phyloP scores from a whole-genome alignment of 495 filamentous ascomycete species.

The Podospora pseudocomata region DNA sequence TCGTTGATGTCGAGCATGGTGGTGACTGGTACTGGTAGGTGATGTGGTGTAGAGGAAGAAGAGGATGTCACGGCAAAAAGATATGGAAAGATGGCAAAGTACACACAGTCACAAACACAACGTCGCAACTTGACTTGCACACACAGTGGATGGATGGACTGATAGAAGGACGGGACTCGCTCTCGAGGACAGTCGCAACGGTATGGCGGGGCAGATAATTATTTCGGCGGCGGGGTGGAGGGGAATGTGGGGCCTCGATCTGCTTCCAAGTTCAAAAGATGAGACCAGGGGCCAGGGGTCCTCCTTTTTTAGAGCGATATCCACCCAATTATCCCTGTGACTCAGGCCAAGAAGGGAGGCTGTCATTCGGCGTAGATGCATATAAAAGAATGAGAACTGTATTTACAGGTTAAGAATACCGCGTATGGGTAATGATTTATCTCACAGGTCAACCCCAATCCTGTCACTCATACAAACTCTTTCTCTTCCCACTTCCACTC shows the following conservation, averaged over 20 bases:
- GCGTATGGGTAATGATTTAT: too few relatives aligned
- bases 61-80: neutral
- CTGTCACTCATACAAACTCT: too few relatives aligned
- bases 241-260: constrained; percentile 26
- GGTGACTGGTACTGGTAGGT: constrained; percentile 1
- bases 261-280: constrained; percentile 18
- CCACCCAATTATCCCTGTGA: neutral
- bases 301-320: constrained; percentile 2
- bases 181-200: constrained; percentile 18
- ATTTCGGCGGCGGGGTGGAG: constrained; percentile 31
- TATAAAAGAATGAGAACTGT: neutral
- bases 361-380: neutral
- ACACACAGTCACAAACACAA: neutral
- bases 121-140: neutral
- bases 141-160: neutral
- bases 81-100: neutral
- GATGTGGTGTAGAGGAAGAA: neutral
- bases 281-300: constrained; percentile 10
- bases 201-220: constrained; percentile 35
- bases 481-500: neutral
- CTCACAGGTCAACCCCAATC: neutral
- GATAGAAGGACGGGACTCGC: constrained; percentile 5
- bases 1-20: constrained; percentile 41
- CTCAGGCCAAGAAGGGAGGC: neutral
- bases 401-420: neutral